Conservation (phyloP, 345 rosid genomes). For the Raphanus sativus region DNA sequence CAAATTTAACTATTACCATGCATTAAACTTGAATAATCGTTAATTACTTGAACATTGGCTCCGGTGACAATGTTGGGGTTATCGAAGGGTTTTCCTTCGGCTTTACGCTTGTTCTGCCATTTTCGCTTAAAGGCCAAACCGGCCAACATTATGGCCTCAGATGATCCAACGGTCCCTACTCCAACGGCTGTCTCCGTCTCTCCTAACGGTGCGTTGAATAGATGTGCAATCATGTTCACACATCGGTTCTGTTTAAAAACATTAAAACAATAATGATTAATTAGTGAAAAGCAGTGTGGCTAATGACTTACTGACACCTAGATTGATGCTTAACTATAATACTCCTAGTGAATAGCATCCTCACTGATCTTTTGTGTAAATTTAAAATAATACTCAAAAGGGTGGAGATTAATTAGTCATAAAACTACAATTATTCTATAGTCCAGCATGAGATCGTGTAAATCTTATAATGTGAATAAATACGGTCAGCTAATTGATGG, state of each 20-base stretch:
- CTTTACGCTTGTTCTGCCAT: conserved; percentile 57
- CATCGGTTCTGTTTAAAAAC: conserved; percentile 38
- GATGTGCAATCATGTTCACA: conserved; percentile 44
- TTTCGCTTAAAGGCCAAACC: conserved; percentile 62
- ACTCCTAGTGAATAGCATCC: conserved; percentile 4
- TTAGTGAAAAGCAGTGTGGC: conserved; percentile 10
- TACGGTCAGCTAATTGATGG: not conserved
- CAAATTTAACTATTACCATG: not conserved
- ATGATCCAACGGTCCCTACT: conserved; percentile 63
- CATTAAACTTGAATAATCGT: not conserved
- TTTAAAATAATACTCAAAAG: not conserved
- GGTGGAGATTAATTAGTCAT: conserved; percentile 7
- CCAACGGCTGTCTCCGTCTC: conserved; percentile 59
- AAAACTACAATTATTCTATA: not conserved
- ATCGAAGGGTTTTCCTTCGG: not conserved
- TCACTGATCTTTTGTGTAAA: not conserved
- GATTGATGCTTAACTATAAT: conserved; percentile 16
- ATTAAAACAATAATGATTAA: not conserved
- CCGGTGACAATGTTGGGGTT: not conserved
- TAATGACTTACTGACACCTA: conserved; percentile 5
- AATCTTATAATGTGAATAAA: no score
- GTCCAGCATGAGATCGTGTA: not conserved
- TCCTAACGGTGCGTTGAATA: conserved; percentile 51
- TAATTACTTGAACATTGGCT: conserved; percentile 45
- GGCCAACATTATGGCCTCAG: conserved; percentile 68